Percentiles rank a stretch among this genome's conserved stretches.
Conservation (phyloP, 75 land plant genomes). For the Isoetes taiwanensis region DNA sequence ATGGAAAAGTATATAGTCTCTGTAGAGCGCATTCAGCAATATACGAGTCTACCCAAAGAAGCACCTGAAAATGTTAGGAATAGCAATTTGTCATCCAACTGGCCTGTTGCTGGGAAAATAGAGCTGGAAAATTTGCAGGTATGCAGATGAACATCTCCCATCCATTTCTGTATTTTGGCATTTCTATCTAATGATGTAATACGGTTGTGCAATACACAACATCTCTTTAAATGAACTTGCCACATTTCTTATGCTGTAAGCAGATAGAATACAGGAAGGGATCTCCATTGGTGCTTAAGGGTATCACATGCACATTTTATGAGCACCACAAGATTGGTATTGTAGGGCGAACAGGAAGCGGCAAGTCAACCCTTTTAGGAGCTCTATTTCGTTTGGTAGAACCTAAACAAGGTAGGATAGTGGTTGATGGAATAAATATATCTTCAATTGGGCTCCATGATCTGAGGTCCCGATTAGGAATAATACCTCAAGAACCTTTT, state of each 20-base stretch:
- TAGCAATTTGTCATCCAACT: background rate
- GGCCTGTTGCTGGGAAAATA: background rate
- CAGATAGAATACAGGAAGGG: background rate
- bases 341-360: conserved; percentile 4
- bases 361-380: background rate
- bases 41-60: background rate
- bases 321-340: background rate
- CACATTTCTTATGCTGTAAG: background rate
- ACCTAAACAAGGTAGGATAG: background rate
- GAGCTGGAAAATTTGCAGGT: background rate
- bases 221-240: background rate
- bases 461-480: background rate
- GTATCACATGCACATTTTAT: background rate
- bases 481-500: background rate
- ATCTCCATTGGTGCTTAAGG: background rate
- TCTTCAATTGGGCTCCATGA: background rate
- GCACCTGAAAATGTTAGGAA: background rate
- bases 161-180: background rate
- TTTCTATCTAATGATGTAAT: background rate
- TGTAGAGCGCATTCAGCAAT: background rate
- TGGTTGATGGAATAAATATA: background rate
- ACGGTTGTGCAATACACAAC: background rate
- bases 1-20: background rate
- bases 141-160: background rate
- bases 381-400: background rate